Evolutionary conservation across 257 asterid species (phyloP).

Genomic region (Petrea volubilis): DNA sequence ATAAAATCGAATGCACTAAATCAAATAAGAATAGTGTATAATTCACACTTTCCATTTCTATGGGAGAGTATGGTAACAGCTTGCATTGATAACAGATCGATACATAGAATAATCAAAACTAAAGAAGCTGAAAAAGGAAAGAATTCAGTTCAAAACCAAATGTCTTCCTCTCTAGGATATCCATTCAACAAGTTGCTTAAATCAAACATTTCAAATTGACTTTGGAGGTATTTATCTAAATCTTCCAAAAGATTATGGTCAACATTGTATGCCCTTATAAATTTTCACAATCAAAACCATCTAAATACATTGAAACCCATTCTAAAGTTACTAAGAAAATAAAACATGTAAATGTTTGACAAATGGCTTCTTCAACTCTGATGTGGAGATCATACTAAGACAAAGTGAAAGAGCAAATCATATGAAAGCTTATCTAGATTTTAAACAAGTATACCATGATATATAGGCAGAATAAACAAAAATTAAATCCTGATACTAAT

Average conservation of each 20-base stretch:
- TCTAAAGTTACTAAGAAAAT: background rate
- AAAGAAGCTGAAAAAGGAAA: too few relatives aligned
- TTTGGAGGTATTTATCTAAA: background rate
- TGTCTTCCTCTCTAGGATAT: too few relatives aligned
- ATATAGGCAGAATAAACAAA: background rate
- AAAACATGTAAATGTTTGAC: background rate
- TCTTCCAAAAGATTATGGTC: too few relatives aligned
- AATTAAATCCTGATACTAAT: background rate
- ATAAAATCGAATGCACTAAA: background rate
- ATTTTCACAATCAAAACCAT: background rate
- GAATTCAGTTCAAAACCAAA: too few relatives aligned
- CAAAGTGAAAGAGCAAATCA: too few relatives aligned
- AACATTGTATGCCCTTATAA: too few relatives aligned
- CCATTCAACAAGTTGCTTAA: too few relatives aligned
- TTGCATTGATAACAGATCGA: background rate
- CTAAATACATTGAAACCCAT: background rate
- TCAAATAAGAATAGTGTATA: background rate
- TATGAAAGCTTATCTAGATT: too few relatives aligned
- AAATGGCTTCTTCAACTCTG: too few relatives aligned
- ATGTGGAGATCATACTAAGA: too few relatives aligned
- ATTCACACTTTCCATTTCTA: background rate
- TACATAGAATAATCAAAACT: background rate
- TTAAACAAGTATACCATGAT: too few relatives aligned
- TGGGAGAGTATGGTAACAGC: background rate
- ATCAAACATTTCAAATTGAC: too few relatives aligned